A percentile compares a stretch with the other conserved stretches of the same genome.
Conservation (phyloP, 495 filamentous ascomycete species). For the Apodospora peruviana region DNA sequence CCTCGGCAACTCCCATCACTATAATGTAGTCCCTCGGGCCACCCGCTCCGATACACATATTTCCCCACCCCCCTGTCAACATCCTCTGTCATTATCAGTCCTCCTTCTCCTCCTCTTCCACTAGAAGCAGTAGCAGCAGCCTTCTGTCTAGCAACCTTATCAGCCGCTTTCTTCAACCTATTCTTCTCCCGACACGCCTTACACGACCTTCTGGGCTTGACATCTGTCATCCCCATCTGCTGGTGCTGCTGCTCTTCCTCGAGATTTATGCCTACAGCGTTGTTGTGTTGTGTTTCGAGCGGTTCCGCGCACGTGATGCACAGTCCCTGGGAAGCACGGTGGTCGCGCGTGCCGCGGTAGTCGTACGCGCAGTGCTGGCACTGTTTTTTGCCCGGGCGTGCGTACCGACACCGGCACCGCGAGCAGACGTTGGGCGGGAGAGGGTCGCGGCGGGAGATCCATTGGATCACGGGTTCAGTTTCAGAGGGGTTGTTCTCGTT, state of each 20-base stretch:
- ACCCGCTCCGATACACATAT: too few relatives aligned
- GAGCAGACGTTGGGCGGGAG: background rate
- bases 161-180: background rate
- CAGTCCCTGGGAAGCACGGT: background rate
- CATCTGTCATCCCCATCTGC: background rate
- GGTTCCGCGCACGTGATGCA: background rate
- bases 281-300: too few relatives aligned
- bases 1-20: too few relatives aligned
- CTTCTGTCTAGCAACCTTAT: background rate
- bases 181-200: background rate
- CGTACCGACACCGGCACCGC: background rate
- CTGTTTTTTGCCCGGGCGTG: background rate
- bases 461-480: background rate
- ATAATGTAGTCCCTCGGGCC: too few relatives aligned
- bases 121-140: too few relatives aligned
- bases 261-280: too few relatives aligned
- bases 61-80: too few relatives aligned
- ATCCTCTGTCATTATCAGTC: too few relatives aligned
- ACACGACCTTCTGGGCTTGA: background rate
- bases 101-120: too few relatives aligned
- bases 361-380: background rate
- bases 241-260: too few relatives aligned
- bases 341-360: background rate
- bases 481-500: background rate
- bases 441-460: background rate